Conservation (phyloP, 768 basidiomycete genomes). For the Sporobolomyces pararoseus region DNA sequence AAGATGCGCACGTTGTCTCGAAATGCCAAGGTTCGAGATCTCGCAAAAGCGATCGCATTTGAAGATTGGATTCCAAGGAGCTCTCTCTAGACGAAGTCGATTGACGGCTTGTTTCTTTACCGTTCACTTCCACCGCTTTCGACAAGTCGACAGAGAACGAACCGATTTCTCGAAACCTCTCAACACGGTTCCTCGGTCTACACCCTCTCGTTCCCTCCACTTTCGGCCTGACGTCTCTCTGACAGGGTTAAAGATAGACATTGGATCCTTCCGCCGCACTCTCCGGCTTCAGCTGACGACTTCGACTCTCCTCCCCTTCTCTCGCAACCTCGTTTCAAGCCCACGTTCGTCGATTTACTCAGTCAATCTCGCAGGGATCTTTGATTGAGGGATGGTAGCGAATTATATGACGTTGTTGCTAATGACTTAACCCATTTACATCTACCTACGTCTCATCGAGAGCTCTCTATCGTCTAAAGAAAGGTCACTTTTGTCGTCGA, state of each 20-base stretch:
- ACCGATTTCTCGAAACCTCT: not conserved
- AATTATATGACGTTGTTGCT: not conserved
- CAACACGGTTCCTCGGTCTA: not conserved
- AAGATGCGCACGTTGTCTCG: too few relatives aligned
- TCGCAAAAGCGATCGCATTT: too few relatives aligned
- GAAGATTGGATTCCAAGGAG: too few relatives aligned
- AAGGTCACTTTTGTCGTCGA: not conserved
- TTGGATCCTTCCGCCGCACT: not conserved
- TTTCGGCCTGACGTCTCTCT: not conserved
- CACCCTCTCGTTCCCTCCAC: not conserved
- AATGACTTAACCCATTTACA: not conserved
- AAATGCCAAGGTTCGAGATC: too few relatives aligned
- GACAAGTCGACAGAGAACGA: not conserved
- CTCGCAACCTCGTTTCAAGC: too few relatives aligned
- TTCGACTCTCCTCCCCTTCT: not conserved
- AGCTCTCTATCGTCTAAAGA: not conserved
- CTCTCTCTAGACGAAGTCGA: too few relatives aligned
- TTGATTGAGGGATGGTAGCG: not conserved
- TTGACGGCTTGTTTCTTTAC: too few relatives aligned
- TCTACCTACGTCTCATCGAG: not conserved
- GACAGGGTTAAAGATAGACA: not conserved
- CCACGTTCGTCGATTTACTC: conserved; percentile 1
- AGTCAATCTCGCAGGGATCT: not conserved
- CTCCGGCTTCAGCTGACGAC: not conserved
- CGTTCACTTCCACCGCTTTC: too few relatives aligned